phyloP scores from a whole-genome alignment of 2,329 filamentous ascomycete genomes.

The Blastomyces gilchristii region DNA sequence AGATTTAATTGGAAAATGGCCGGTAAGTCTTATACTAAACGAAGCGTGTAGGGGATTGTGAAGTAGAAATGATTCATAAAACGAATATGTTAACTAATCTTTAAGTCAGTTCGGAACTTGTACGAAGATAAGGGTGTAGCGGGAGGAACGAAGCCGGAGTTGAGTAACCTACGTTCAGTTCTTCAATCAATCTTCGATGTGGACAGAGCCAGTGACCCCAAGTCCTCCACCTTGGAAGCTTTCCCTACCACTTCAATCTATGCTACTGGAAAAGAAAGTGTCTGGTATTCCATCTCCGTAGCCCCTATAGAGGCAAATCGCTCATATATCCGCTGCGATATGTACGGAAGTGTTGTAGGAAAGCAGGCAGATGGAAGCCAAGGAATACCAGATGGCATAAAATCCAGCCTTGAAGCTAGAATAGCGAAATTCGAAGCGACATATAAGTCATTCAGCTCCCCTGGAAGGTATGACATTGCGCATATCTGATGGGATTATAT shows the following conservation, averaged over 20 bases:
- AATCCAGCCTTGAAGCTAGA: neutral
- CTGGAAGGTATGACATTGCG: neutral
- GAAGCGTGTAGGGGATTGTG: neutral
- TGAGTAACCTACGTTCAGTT: neutral
- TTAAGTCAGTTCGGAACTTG: neutral
- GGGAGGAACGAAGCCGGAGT: neutral
- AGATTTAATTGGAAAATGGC: conserved; percentile 28
- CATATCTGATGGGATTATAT: neutral
- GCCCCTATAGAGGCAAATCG: conserved; percentile 20
- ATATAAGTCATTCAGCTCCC: neutral
- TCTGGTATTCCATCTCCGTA: conserved; percentile 22
- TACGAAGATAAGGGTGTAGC: neutral
- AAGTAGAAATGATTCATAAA: neutral
- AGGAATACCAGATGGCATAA: neutral
- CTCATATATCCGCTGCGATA: conserved; percentile 25
- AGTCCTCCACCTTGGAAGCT: conserved; percentile 6
- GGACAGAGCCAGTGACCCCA: neutral
- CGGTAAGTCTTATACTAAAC: conserved; percentile 16
- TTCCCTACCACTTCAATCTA: conserved; percentile 22
- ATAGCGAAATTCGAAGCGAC: neutral
- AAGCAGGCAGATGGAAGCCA: neutral
- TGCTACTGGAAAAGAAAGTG: conserved; percentile 14
- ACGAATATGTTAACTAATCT: neutral
- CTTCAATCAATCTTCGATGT: conserved; percentile 1
- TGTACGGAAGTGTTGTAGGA: conserved; percentile 16